Percentiles rank a stretch among this genome's conserved stretches.
Conservation (phyloP, 1,284 basidiomycete genomes). For the Fereydounia khargensis region DNA sequence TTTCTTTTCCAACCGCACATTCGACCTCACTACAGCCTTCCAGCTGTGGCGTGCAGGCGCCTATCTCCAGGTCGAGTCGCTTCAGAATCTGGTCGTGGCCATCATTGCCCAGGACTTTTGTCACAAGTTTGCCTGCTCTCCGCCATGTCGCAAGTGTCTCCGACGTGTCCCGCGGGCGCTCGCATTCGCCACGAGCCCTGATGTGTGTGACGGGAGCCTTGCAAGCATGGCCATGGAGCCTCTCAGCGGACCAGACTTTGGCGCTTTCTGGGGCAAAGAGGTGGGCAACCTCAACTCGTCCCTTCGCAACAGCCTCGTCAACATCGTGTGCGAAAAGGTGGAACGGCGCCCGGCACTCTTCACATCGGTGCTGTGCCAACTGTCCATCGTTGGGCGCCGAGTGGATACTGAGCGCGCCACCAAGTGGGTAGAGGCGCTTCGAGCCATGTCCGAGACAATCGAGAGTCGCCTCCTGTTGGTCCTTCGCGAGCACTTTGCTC, state of each 20-base stretch:
- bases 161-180: slow-evolving; percentile 45
- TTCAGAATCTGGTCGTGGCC: slow-evolving; percentile 27
- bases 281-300: slow-evolving; percentile 40
- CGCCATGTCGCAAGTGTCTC: slow-evolving; percentile 46
- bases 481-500: slow-evolving; percentile 27
- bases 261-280: slow-evolving; percentile 47
- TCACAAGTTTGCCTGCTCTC: slow-evolving; percentile 43
- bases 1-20: slow-evolving; percentile 84
- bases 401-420: slow-evolving; percentile 38
- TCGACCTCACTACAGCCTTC: slow-evolving; percentile 87
- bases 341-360: slow-evolving; percentile 9
- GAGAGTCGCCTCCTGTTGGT: slow-evolving; percentile 27
- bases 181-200: slow-evolving; percentile 33
- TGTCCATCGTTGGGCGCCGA: slow-evolving; percentile 28
- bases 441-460: slow-evolving; percentile 44
- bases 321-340: slow-evolving; percentile 16
- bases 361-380: slow-evolving; percentile 31
- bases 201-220: slow-evolving; percentile 37
- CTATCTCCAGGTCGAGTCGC: slow-evolving; percentile 70
- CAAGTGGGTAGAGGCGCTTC: slow-evolving; percentile 44
- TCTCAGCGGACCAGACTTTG: slow-evolving; percentile 38
- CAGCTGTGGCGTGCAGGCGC: slow-evolving; percentile 79
- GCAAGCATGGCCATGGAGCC: slow-evolving; percentile 21
- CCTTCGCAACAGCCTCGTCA: slow-evolving; percentile 32
- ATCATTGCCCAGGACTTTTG: slow-evolving; percentile 50